These are phyloP conservation scores for Cladosporium velox DNA, from an alignment of 2,329 filamentous ascomycete species.

Conservation along the genomic window DNA sequence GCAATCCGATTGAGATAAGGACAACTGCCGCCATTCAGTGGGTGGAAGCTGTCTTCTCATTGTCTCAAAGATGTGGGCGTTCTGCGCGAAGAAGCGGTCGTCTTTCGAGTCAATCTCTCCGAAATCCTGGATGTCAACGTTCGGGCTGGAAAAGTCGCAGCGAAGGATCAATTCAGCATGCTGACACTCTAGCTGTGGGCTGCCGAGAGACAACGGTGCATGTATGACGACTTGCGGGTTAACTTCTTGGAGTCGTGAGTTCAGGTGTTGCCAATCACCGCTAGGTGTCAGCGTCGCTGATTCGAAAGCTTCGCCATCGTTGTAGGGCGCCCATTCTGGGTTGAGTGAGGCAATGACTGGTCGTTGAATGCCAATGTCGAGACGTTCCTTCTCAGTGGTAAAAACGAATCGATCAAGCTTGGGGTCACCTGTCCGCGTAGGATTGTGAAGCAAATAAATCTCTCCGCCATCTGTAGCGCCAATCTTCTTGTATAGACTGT, in stretches of 20 bases:
- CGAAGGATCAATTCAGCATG: constrained; percentile 9
- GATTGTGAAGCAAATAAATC: constrained; percentile 62
- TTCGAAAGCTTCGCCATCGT: not conserved
- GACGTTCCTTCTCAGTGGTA: constrained; percentile 49
- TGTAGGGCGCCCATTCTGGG: constrained; percentile 47
- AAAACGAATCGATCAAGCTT: constrained; percentile 60
- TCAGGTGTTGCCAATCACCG: not conserved
- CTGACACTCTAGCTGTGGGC: not conserved
- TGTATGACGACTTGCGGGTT: not conserved
- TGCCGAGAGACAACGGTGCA: not conserved
- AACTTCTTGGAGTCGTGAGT: not conserved
- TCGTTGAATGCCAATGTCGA: constrained; percentile 51
- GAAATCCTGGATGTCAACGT: not conserved
- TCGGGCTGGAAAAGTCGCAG: not conserved
- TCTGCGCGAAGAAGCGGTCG: constrained; percentile 20
- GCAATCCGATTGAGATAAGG: constrained; percentile 18
- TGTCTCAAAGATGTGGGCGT: constrained; percentile 31
- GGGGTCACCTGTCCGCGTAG: constrained; percentile 50
- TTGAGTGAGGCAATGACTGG: constrained; percentile 50
- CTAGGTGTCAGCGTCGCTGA: not conserved
- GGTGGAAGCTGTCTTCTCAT: constrained; percentile 29
- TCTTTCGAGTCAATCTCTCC: not conserved
- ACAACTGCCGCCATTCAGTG: constrained; percentile 25
- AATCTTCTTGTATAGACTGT: constrained; percentile 55
- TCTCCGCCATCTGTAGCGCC: constrained; percentile 25